A percentile compares a stretch with the other conserved stretches of the same genome.
Evolutionary conservation across 495 filamentous ascomycete species (phyloP).

Genomic region (Neurospora tetrasperma): DNA sequence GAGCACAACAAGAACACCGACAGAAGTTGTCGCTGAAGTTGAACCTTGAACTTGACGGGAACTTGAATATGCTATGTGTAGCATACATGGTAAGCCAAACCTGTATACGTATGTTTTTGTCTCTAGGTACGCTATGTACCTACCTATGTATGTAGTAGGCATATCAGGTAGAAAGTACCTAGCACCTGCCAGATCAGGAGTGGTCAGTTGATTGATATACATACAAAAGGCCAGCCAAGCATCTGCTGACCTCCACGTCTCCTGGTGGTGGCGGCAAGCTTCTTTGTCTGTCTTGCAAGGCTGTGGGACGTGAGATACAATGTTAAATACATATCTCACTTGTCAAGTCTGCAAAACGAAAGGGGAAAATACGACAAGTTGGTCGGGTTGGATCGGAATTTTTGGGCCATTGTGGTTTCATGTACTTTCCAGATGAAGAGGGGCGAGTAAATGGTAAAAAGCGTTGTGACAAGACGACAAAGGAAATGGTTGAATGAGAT

Average conservation of each 20-base stretch:
- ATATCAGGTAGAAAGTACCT: neutral
- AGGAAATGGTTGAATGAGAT: too few relatives aligned
- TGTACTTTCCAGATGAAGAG: neutral
- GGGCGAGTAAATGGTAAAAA: too few relatives aligned
- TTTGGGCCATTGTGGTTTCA: neutral
- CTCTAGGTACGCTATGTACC: neutral
- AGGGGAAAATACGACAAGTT: neutral
- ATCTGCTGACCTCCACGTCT: neutral
- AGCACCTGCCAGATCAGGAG: neutral
- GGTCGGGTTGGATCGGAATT: neutral
- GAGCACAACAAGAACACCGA: neutral
- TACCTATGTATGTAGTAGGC: neutral
- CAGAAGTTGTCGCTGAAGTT: neutral
- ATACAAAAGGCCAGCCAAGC: neutral
- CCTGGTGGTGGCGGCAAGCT: neutral
- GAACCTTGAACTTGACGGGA: neutral
- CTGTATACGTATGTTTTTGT: neutral
- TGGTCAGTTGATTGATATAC: neutral
- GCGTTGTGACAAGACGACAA: too few relatives aligned
- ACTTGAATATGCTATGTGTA: neutral
- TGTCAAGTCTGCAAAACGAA: neutral
- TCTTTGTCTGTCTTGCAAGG: neutral
- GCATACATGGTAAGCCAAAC: neutral
- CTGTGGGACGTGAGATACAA: neutral
- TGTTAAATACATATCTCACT: neutral